Base-by-base conservation (phyloP, 2,329 filamentous ascomycete genomes). In the Zymoseptoria passerinii region DNA sequence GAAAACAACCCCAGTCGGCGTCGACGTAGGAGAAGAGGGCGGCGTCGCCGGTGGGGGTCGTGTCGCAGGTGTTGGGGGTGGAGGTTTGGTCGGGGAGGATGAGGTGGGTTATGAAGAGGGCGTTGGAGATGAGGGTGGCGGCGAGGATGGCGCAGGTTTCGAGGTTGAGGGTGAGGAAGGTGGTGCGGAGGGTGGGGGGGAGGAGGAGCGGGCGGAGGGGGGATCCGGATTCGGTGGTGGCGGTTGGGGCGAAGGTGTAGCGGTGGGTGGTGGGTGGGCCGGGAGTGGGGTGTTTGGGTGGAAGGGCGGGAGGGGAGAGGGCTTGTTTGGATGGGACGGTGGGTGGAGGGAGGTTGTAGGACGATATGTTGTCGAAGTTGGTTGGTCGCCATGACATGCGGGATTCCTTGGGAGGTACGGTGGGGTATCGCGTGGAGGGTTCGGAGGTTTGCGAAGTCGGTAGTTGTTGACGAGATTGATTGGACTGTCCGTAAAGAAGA, bases 131-230 rank as follows among this genome's bases (percentile, higher is more conserved):
- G 1, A 92, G 80, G 0, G 90, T 92, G 7, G 92, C 94, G 69
- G 91, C 95, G 9, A 99, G 81, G 64, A 99, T 92, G 40, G 92
- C 94, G 71, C 94, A 97, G 65, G 94, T 97, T 75, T 99, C 94
- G 18, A 97, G 81, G 40, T 95, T 95, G 28, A 91, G 77, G 2
- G 82, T 75, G 18, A 97, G 80, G 71, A 99, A 99, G 5, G 81
- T 78, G 2, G 80, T 75, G 28, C 91, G 89, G 1, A 99, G 81
- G 10, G 83, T 81, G 0, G 83, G 82, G 0, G 94, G 92, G 1
- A 99, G 80, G 71, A 97, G 96, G 35, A 99, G 80, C 0, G 92
- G 90, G 35, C 94, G 87, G 6, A 99, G 82, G 0, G 92, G 89
- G 5, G 86, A 84, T 18, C 92, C 94, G 66, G 90, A 92, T 72